Conservation (phyloP, 1,284 basidiomycete genomes). For the Cutaneotrichosporon arboriforme region DNA sequence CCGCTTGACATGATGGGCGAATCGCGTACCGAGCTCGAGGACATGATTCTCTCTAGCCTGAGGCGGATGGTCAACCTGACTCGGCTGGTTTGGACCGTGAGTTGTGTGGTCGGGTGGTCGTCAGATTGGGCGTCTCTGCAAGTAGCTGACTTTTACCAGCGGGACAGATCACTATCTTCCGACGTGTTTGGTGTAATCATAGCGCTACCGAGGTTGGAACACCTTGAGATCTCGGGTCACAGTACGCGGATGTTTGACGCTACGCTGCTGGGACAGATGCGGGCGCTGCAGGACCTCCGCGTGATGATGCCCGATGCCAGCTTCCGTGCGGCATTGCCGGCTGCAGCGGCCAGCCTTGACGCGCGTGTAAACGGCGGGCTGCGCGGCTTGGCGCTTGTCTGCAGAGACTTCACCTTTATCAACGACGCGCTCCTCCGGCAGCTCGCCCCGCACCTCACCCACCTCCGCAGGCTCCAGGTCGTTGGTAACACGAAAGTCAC, state of each 20-base stretch:
- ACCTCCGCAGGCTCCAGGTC: slow-evolving; percentile 34
- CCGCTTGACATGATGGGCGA: slow-evolving; percentile 35
- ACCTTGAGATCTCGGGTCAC: slow-evolving; percentile 44
- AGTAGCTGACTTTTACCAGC: slow-evolving; percentile 20
- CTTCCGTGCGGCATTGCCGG: slow-evolving; percentile 24
- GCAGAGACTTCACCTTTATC: slow-evolving; percentile 13
- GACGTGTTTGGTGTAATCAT: slow-evolving; percentile 31
- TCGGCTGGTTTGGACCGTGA: slow-evolving; percentile 43
- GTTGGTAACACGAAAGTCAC: slow-evolving; percentile 40
- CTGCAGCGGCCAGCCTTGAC: slow-evolving; percentile 20
- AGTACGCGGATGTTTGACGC: slow-evolving; percentile 38
- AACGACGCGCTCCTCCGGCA: slow-evolving; percentile 32
- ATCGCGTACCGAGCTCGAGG: slow-evolving; percentile 32
- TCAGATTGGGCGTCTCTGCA: too few relatives aligned
- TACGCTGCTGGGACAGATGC: slow-evolving; percentile 22
- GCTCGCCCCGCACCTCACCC: slow-evolving; percentile 25
- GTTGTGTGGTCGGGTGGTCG: too few relatives aligned
- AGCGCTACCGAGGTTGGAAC: slow-evolving; percentile 20
- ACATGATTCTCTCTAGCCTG: slow-evolving; percentile 29
- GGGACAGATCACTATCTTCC: slow-evolving; percentile 39
- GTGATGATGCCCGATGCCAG: slow-evolving; percentile 44
- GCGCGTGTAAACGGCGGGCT: slow-evolving; percentile 25
- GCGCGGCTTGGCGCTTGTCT: slow-evolving; percentile 37
- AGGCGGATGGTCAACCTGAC: slow-evolving; percentile 34
- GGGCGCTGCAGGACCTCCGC: slow-evolving; percentile 34